Evolutionary conservation across 2,329 filamentous ascomycete genomes (phyloP), one percentile per base, ranked within the genome.

Genomic region (Diaporthe helianthi): DNA sequence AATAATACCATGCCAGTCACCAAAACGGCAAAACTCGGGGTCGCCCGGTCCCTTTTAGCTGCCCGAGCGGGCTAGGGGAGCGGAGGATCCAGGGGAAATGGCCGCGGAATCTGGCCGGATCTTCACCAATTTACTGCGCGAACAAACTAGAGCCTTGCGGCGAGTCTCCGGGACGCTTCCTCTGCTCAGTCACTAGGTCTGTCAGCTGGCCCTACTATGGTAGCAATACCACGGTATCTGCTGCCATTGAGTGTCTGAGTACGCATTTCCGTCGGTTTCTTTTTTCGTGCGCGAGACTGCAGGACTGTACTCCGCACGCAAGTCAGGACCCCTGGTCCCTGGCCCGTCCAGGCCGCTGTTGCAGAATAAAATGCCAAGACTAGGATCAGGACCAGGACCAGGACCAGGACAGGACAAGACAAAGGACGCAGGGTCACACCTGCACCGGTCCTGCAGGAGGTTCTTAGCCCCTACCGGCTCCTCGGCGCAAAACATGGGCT

Each of bases 401-500:
- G n/a, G 54, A 44, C 52, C 36, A 44, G 36, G 44, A 61, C 41
- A 47, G 41, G 41, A 61, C 54, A 60, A 38, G 38, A 60, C n/a
- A n/a, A n/a, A n/a, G n/a, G n/a, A n/a, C n/a, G n/a, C n/a, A n/a
- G n/a, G n/a, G n/a, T 47, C 41, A 36, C 58, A 49, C 58, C 15
- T 38, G 36, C 36, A 38, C 36, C 36, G 36, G 36, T 38, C 36
- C 44, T 63, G 58, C 58, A 63, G 58, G 44, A 47, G 58, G 58
- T 26, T 63, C 44, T 49, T 63, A 49, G 58, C 44, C 58, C 58
- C 58, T 63, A 63, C 58, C 58, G 58, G 58, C 58, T 49, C 17
- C 58, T 49, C 58, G 58, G 58, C 58, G 41, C 58, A 63, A 63
- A 47, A 63, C 58, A 63, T 63, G 58, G 58, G 58, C 58, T 29